Evolutionary conservation across 345 rosid species (phyloP), one percentile per base, ranked within the genome.

Genomic region (Clarkia xantiana): DNA sequence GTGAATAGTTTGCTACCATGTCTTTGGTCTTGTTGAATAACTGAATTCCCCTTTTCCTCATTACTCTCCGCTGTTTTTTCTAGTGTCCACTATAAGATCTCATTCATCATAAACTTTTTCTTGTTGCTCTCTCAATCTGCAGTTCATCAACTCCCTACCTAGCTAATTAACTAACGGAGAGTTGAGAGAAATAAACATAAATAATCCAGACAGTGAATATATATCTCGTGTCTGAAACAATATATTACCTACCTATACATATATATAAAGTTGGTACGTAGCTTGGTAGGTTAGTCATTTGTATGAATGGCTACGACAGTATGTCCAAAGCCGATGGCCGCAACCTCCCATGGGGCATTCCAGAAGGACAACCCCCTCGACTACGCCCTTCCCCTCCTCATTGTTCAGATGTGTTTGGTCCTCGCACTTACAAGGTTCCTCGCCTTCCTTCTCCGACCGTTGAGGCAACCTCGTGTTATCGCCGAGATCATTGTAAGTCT

Each of bases 401-500:
- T 84, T 42, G 60, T 84, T 42, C 94, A 84, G 55, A 84, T 81
- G 18, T 70, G 75, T 40, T 22, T 80, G 45, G 86, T 84, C 10
- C 76, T 84, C 20, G 55, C 52, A 53, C 65, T 84, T 18, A 78
- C 83, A 9, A 68, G 94, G 54, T 10, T 50, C 38, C 70, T 84
- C 29, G 81, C 81, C 40, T 71, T 64, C 60, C 0, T 76, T 17
- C 77, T 80, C 16, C 57, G 57, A 18, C 89, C 94, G 51, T 76
- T 84, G 42, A 63, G 75, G 20, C 94, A 84, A 42, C 94, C 94
- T 0, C 49, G 89, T 9, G 89, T 80, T 45, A 76, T 80, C 18
- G 94, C 94, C 1, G 94, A 84, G 71, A 76, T 84, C 67, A 69
- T 84, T 46, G 89, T 84, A 59, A 62, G 80, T 59, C 18, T 46